These are phyloP conservation scores for Sindora glabra DNA, from an alignment of 306 rosid species.

Conservation along the genomic window DNA sequence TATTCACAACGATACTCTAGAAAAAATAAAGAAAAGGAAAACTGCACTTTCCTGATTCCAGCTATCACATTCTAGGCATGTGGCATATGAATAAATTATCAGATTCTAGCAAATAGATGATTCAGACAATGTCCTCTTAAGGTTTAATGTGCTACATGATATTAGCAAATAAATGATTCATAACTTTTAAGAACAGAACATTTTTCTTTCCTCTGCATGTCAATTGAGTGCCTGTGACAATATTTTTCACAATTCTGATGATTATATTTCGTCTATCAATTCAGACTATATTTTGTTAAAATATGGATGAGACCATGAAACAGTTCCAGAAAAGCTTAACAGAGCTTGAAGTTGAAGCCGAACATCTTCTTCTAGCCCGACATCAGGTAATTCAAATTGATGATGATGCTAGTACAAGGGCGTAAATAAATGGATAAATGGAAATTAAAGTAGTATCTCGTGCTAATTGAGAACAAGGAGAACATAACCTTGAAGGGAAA, in stretches of 20 bases:
- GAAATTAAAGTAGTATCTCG: not conserved
- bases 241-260: not conserved
- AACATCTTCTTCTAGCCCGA: conserved; percentile 69
- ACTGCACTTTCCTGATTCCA: not conserved
- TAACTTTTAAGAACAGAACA: not conserved
- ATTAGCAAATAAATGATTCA: not conserved
- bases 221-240: not conserved
- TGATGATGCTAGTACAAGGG: not conserved
- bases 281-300: conserved; percentile 8
- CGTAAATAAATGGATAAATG: not conserved
- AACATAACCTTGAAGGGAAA: no score
- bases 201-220: not conserved
- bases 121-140: not conserved
- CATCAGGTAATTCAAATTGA: conserved; percentile 38
- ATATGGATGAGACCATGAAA: conserved; percentile 51
- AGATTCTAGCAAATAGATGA: not conserved
- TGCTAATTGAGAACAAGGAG: not conserved
- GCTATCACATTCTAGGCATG: not conserved
- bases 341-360: conserved; percentile 70
- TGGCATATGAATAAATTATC: not conserved
- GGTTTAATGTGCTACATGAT: not conserved
- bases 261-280: not conserved
- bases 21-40: not conserved
- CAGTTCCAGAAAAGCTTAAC: conserved; percentile 39
- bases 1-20: not conserved